Percentiles rank a stretch among this genome's conserved stretches.
Conservation (phyloP, 331 rosid genomes). For the Cucumis variabilis region DNA sequence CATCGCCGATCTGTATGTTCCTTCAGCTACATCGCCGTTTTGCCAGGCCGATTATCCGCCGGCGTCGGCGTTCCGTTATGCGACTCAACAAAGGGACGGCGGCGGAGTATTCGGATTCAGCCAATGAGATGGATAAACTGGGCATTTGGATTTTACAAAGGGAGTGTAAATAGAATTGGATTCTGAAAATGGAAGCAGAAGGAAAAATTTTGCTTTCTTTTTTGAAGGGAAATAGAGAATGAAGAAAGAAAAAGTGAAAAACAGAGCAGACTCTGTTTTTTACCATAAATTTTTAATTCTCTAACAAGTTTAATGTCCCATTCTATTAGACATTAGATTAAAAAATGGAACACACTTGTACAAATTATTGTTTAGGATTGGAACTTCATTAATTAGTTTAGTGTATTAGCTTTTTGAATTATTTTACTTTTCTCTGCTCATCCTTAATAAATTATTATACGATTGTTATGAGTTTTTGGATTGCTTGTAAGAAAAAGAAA, state of each 20-base stretch:
- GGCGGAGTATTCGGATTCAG: conserved; percentile 19
- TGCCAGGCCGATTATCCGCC: not conserved
- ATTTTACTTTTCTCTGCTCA: not conserved
- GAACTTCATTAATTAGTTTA: not conserved
- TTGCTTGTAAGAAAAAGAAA: not conserved
- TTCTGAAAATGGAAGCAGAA: conserved; percentile 20
- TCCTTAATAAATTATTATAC: not conserved
- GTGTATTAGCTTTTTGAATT: not conserved
- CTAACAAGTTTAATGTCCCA: conserved; percentile 4
- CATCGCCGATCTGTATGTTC: conserved; percentile 11
- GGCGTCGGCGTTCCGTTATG: not conserved
- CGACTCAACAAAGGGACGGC: not conserved
- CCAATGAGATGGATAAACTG: not conserved
- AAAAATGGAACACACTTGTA: not conserved
- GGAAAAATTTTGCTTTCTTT: not conserved
- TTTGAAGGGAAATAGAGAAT: not conserved
- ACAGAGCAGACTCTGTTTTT: not conserved
- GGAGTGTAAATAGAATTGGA: conserved; percentile 20
- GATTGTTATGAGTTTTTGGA: too few relatives aligned
- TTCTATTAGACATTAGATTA: not conserved
- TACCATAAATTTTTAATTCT: not conserved
- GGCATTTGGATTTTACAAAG: not conserved
- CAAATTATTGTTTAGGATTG: not conserved
- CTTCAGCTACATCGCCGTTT: not conserved
- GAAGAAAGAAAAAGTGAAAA: not conserved